A percentile compares a stretch with the other conserved stretches of the same genome.
Evolutionary conservation across 176 grass and related monocot species (phyloP).

Genomic region (Typha latifolia): DNA sequence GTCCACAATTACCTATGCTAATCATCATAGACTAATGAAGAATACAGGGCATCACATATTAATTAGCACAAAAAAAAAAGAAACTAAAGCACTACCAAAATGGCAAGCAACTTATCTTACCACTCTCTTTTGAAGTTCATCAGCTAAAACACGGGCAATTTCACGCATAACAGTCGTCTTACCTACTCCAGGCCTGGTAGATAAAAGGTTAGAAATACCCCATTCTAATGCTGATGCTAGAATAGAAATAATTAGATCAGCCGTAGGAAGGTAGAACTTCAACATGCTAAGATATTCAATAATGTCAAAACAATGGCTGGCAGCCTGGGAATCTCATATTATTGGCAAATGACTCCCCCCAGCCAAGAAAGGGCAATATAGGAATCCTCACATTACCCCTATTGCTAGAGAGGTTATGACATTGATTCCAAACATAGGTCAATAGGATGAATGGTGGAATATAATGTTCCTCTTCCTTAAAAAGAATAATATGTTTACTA

Average conservation of each 20-base stretch:
- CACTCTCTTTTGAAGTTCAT: slow-evolving; percentile 94
- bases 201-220: slow-evolving; percentile 7
- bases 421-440: no score
- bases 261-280: not conserved
- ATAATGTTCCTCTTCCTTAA: no score
- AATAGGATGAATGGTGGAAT: no score
- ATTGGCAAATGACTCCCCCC: no score
- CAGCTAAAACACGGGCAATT: slow-evolving; percentile 90
- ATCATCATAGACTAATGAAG: slow-evolving; percentile 38
- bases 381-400: no score
- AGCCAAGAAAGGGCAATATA: no score
- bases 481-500: no score
- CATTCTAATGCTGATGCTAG: not conserved
- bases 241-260: not conserved
- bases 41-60: slow-evolving; percentile 24
- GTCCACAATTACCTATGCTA: slow-evolving; percentile 96
- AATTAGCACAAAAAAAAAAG: not conserved
- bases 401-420: no score
- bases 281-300: not conserved
- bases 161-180: slow-evolving; percentile 98
- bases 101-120: slow-evolving; percentile 30
- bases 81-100: slow-evolving; percentile 15
- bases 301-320: no score
- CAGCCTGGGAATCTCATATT: no score
- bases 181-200: slow-evolving; percentile 75